A percentile compares a stretch with the other conserved stretches of the same genome.
These are phyloP conservation scores for Candida labiduridarum DNA, from an alignment of 1,139 yeast genomes.

Conservation along the genomic window DNA sequence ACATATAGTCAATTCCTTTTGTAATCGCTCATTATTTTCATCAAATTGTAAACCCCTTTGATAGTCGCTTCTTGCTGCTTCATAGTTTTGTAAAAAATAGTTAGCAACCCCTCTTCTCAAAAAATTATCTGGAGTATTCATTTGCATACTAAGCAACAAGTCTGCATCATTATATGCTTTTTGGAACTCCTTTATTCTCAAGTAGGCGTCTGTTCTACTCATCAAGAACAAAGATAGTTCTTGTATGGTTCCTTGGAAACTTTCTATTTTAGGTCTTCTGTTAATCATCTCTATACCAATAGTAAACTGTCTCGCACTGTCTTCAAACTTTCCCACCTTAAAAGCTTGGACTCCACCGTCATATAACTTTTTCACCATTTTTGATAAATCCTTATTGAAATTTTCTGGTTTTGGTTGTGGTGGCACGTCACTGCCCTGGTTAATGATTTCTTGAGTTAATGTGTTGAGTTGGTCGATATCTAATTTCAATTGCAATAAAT, in stretches of 20 bases:
- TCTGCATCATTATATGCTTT: constrained; percentile 86
- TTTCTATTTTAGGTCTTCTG: constrained; percentile 84
- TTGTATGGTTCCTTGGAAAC: constrained; percentile 76
- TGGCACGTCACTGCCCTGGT: constrained; percentile 65
- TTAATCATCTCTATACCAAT: constrained; percentile 82
- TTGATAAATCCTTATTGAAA: constrained; percentile 59
- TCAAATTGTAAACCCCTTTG: constrained; percentile 75
- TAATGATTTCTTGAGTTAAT: constrained; percentile 60
- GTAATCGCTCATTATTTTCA: constrained; percentile 50
- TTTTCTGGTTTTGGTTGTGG: constrained; percentile 60
- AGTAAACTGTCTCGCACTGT: constrained; percentile 72
- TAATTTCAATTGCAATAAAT: constrained; percentile 35
- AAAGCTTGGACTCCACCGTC: constrained; percentile 71
- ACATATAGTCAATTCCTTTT: constrained; percentile 46
- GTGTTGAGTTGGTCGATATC: constrained; percentile 68
- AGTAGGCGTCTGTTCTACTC: constrained; percentile 82
- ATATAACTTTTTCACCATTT: constrained; percentile 71
- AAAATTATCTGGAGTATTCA: constrained; percentile 75
- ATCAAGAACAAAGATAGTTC: constrained; percentile 74
- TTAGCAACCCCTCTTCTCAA: constrained; percentile 80
- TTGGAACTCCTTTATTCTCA: constrained; percentile 63
- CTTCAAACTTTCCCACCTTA: constrained; percentile 62
- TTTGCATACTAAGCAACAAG: constrained; percentile 63
- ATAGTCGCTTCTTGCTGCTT: constrained; percentile 73
- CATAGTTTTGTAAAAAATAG: constrained; percentile 66